Percentiles rank a stretch among this genome's conserved stretches.
Conservation (phyloP, 208 protist genomes). For the Trypanosoma melophagium region DNA sequence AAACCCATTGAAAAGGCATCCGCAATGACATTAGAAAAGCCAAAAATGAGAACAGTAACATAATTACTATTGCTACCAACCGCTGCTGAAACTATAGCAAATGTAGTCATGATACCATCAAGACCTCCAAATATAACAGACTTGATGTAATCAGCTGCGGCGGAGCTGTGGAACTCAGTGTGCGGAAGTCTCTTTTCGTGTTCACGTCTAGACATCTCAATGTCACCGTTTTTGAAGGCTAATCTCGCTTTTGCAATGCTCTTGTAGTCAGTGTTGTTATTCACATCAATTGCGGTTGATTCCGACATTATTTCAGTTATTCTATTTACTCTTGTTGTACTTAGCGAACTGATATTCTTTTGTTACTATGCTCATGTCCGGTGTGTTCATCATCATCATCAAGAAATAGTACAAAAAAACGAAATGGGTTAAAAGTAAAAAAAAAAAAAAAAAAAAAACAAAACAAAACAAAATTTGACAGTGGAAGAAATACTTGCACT, state of each 20-base stretch:
- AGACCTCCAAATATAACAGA: slow-evolving; percentile 94
- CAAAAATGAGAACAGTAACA: slow-evolving; percentile 87
- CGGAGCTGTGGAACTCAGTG: slow-evolving; percentile 77
- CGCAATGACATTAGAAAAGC: slow-evolving; percentile 94
- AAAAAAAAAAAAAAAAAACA: no score
- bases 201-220: slow-evolving; percentile 76
- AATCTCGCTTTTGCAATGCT: slow-evolving; percentile 58
- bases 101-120: slow-evolving; percentile 96
- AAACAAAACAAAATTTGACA: no score
- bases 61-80: slow-evolving; percentile 85
- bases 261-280: slow-evolving; percentile 51
- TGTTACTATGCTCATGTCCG: not conserved
- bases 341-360: not conserved
- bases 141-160: slow-evolving; percentile 92
- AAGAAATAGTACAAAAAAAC: no score
- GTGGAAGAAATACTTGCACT: no score
- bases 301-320: slow-evolving; percentile 26
- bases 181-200: slow-evolving; percentile 75
- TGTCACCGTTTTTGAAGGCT: slow-evolving; percentile 64
- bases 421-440: no score
- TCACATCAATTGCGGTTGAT: slow-evolving; percentile 20
- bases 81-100: slow-evolving; percentile 92
- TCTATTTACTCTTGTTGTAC: no score
- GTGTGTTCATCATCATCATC: not conserved
- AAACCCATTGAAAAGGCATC: slow-evolving; percentile 96